Evolutionary conservation across 2,329 filamentous ascomycete genomes (phyloP), one percentile per base, ranked within the genome.

Genomic region (Aureobasidium mangrovei): DNA sequence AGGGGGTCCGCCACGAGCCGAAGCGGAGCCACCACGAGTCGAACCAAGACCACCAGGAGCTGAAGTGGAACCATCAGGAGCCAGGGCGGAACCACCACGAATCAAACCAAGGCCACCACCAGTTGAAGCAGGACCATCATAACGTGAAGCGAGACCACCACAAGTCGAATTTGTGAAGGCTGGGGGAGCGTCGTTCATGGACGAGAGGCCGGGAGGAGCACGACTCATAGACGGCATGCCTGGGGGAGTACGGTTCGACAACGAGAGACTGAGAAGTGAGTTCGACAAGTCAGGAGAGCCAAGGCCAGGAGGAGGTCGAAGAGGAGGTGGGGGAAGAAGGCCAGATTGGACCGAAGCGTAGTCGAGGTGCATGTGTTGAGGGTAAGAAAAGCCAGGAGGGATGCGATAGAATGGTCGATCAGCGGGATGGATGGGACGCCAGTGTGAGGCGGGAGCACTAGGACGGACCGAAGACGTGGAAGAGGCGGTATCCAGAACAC

Each of bases 401-500:
- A 28, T 29, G 48, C 8, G 29, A 7, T 26, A 24, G 10, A 4
- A 35, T 12, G 18, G 31, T 27, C 4, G 32, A 12, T 8, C 33
- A 27, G 18, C 7, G 48, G 32, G 32, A 33, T 10, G 32, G 32
- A 6, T 10, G 32, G 32, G 6, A 10, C 10, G 6, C 10, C 6
- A 33, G 31, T 18, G 9, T 28, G 24, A n/a, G 38, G 29, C 18
- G 18, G 18, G 18, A 18, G 18, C 18, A 18, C 18, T 18, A 18
- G 18, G 18, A 18, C 18, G 18, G 18, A 18, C 18, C 18, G 18
- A 18, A 18, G 18, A 18, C 18, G 18, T 18, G 27, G 39, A 36
- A 4, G 48, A 43, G 32, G 48, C 48, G 40, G 48, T 32, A 12
- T 33, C 29, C 47, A 52, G 24, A 43, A 43, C 48, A 52, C 48